A percentile compares a stretch with the other conserved stretches of the same genome.
phyloP scores from a whole-genome alignment of 2,329 filamentous ascomycete species.

The Aspergillus hiratsukae region DNA sequence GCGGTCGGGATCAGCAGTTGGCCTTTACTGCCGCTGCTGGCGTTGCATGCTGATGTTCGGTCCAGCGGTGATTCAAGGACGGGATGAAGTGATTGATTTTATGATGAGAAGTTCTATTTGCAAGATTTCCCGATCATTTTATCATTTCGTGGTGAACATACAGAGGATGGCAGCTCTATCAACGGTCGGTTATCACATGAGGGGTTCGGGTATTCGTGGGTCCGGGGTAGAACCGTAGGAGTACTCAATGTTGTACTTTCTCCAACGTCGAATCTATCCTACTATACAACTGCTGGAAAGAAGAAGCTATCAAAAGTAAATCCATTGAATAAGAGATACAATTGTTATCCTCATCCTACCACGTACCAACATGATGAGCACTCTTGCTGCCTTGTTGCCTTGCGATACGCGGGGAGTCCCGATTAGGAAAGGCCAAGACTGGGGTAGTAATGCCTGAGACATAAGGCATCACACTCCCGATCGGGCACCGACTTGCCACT shows the following conservation, averaged over 20 bases:
- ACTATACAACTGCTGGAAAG: background rate
- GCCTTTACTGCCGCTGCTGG: background rate
- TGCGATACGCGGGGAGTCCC: background rate
- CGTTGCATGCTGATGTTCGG: background rate
- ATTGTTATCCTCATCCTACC: background rate
- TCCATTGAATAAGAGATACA: background rate
- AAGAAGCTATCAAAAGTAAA: background rate
- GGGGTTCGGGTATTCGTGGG: background rate
- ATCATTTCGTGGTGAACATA: background rate
- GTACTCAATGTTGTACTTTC: no score
- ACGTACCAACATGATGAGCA: background rate
- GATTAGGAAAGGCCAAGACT: background rate
- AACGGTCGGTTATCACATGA: conserved; percentile 1
- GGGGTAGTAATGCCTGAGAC: background rate
- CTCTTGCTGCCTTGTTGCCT: background rate
- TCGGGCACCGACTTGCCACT: conserved; percentile 1
- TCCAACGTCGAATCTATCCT: background rate
- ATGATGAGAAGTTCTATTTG: background rate
- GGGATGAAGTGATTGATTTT: background rate
- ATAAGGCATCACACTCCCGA: background rate
- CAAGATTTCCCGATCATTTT: background rate
- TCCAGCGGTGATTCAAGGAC: background rate
- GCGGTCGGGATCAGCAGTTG: background rate
- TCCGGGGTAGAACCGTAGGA: no score
- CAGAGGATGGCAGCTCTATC: background rate